Evolutionary conservation across 2,329 filamentous ascomycete species (phyloP).

Genomic region (Xylariaceae sp.): DNA sequence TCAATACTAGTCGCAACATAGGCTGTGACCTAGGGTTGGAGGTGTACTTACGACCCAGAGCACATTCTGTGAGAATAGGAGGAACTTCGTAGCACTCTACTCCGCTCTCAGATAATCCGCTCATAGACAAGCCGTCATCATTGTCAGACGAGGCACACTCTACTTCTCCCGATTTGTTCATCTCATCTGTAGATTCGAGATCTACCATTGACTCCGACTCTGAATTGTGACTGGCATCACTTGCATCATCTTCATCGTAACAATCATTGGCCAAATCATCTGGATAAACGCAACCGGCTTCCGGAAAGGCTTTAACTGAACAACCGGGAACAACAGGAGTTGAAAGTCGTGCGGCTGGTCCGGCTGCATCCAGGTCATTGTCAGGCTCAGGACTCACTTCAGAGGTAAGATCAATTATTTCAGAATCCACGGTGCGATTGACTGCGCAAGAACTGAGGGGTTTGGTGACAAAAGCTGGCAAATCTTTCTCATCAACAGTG

Average conservation of each 20-base stretch:
- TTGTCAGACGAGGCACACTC: constrained; percentile 1
- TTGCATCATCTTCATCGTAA: constrained; percentile 8
- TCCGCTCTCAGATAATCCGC: too few species aligned
- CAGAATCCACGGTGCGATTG: constrained; percentile 15
- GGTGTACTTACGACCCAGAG: constrained; percentile 16
- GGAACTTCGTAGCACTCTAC: too few species aligned
- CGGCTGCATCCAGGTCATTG: constrained; percentile 2
- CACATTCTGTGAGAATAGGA: neutral
- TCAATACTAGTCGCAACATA: neutral
- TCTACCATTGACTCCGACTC: constrained; percentile 1
- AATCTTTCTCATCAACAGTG: constrained; percentile 21
- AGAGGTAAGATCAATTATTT: constrained; percentile 25
- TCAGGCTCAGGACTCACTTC: constrained; percentile 20
- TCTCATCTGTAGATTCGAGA: constrained; percentile 6
- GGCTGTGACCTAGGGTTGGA: neutral
- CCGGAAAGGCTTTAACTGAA: neutral
- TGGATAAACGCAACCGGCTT: neutral
- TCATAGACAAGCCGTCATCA: neutral
- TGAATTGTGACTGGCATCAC: neutral
- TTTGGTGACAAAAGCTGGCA: constrained; percentile 1
- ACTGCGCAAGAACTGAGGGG: neutral
- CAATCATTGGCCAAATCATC: neutral
- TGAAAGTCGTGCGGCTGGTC: neutral
- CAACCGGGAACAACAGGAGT: neutral
- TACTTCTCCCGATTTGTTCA: neutral